Percentiles rank a stretch among this genome's conserved stretches.
phyloP scores from a whole-genome alignment of 495 filamentous ascomycete species.

The Haplographium delicatum region DNA sequence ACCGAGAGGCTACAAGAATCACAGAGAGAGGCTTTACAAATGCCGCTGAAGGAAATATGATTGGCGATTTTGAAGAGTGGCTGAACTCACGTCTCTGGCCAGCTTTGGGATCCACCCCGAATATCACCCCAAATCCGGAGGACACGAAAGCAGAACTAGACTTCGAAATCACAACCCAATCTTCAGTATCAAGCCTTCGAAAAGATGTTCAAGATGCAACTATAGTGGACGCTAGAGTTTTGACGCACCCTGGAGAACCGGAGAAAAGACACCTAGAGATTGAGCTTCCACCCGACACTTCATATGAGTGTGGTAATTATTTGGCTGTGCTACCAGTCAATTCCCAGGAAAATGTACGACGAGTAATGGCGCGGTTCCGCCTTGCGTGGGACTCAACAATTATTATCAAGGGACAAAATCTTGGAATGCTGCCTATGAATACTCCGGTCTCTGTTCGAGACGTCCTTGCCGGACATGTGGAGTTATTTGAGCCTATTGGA shows the following conservation, averaged over 20 bases:
- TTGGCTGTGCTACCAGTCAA: slow-evolving; percentile 67
- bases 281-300: slow-evolving; percentile 55
- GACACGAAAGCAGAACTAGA: slow-evolving; percentile 50
- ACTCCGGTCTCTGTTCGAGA: slow-evolving; percentile 44
- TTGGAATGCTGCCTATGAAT: slow-evolving; percentile 44
- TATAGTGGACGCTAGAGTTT: not conserved
- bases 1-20: slow-evolving; percentile 47
- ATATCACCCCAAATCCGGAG: slow-evolving; percentile 33
- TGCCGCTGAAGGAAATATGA: slow-evolving; percentile 36
- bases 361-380: slow-evolving; percentile 19
- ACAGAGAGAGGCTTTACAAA: slow-evolving; percentile 51
- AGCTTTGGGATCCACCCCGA: slow-evolving; percentile 41
- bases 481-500: slow-evolving; percentile 48
- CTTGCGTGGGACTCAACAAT: slow-evolving; percentile 8
- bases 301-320: slow-evolving; percentile 67
- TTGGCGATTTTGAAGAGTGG: slow-evolving; percentile 65
- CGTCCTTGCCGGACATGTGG: slow-evolving; percentile 40
- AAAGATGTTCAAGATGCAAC: slow-evolving; percentile 25
- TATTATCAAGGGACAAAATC: slow-evolving; percentile 51
- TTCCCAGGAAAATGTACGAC: slow-evolving; percentile 48
- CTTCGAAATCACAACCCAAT: not conserved
- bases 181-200: not conserved
- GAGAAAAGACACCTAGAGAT: slow-evolving; percentile 61
- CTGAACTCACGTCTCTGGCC: slow-evolving; percentile 59
- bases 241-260: slow-evolving; percentile 38